These are phyloP conservation scores for Fusarium verrucosum DNA, from an alignment of 2,329 filamentous ascomycete species.

Conservation along the genomic window DNA sequence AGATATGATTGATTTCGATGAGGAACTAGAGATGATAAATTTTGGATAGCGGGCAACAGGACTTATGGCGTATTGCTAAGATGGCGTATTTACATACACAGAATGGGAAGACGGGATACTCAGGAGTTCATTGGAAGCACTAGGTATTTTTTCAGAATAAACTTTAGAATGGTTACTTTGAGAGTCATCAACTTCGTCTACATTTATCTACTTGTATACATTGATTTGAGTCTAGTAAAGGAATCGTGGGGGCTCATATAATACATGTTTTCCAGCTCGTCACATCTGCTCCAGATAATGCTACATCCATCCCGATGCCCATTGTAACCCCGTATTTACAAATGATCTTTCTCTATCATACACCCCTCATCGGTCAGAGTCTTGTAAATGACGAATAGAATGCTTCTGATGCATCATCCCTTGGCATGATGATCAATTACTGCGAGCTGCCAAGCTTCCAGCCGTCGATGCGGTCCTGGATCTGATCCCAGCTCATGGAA, in stretches of 20 bases:
- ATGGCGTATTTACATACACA: slow-evolving; percentile 17
- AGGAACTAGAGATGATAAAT: not conserved
- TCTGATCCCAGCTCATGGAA: slow-evolving; percentile 83
- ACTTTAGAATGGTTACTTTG: not conserved
- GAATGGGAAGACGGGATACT: slow-evolving; percentile 11
- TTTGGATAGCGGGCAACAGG: not conserved
- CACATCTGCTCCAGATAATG: slow-evolving; percentile 24
- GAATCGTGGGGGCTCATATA: slow-evolving; percentile 28
- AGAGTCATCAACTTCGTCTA: not conserved
- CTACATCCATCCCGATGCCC: slow-evolving; percentile 19
- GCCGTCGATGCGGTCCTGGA: slow-evolving; percentile 83
- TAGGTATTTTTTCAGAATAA: slow-evolving; percentile 7
- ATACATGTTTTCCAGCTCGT: slow-evolving; percentile 29
- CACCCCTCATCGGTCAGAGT: slow-evolving; percentile 20
- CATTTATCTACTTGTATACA: slow-evolving; percentile 4
- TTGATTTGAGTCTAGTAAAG: slow-evolving; percentile 36
- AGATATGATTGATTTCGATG: not conserved
- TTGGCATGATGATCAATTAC: slow-evolving; percentile 7
- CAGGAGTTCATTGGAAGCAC: slow-evolving; percentile 23
- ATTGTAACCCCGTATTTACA: slow-evolving; percentile 29
- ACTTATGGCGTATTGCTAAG: slow-evolving; percentile 1
- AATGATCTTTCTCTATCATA: slow-evolving; percentile 39
- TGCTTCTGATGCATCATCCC: not conserved
- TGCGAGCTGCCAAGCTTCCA: slow-evolving; percentile 79
- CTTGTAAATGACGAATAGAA: not conserved